Conservation (phyloP, 345 rosid species). For the Citrus reticulata region DNA sequence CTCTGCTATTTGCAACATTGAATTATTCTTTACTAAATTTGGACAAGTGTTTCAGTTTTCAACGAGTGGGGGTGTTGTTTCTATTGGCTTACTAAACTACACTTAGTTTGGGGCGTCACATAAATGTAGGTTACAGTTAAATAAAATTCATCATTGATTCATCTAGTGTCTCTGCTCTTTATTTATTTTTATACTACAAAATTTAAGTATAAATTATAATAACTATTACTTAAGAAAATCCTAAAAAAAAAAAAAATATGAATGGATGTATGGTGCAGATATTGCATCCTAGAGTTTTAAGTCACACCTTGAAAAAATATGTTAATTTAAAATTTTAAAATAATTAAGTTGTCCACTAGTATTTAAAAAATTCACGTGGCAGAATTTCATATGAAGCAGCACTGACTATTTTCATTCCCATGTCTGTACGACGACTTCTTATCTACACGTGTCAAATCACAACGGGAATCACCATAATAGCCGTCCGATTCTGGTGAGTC, state of each 20-base stretch:
- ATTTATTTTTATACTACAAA: too few species aligned
- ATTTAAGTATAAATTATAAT: too few species aligned
- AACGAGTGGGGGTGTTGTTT: not conserved
- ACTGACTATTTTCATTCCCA: not conserved
- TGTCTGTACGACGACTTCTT: not conserved
- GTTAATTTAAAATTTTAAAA: not conserved
- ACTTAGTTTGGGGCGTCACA: too few species aligned
- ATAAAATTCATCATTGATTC: too few species aligned
- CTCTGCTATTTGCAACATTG: not conserved
- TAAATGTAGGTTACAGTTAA: too few species aligned
- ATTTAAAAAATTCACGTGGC: not conserved
- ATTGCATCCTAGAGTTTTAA: too few species aligned
- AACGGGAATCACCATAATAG: not conserved
- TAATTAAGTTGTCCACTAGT: not conserved
- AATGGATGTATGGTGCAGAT: too few species aligned
- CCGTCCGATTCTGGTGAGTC: slow-evolving; percentile 14
- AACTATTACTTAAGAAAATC: too few species aligned
- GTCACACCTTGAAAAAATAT: too few species aligned
- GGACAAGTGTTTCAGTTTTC: not conserved
- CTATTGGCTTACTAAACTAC: too few species aligned
- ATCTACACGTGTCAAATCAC: not conserved
- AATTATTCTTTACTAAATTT: not conserved
- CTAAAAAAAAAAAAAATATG: too few species aligned
- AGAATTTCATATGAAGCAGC: not conserved
- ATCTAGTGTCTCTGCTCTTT: too few species aligned